Evolutionary conservation across 2,329 filamentous ascomycete genomes (phyloP), one percentile per base, ranked within the genome.

Genomic region (Colletotrichum sp.): DNA sequence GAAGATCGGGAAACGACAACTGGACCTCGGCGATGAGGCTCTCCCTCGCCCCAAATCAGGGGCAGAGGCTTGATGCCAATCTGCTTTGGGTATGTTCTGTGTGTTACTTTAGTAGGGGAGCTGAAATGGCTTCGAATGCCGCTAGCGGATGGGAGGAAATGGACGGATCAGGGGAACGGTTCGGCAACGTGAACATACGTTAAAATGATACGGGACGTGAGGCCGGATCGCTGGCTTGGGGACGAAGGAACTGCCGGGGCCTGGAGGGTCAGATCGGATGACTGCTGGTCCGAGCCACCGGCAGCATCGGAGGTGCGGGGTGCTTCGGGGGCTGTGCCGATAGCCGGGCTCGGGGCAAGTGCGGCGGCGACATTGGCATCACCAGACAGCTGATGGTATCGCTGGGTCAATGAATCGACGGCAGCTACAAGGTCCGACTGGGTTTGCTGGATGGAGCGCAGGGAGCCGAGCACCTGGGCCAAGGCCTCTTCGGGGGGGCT

Each of bases 11-110:
- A 97, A 59, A 98, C 96, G 68, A 98, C 93, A 66, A 98, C 94
- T 6, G 96, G 96, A 3, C 96, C 97, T 84, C 96, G 92, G 80
- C 92, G 88, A 74, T 89, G 84, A 52, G 95, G 92, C 83, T 98
- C 94, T 71, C 90, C 86, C 71, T 95, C 92, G 67, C 96, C 96
- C 96, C 96, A 98, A 79, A 94, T 90, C 89, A 98, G 92, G 27
- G 93, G 91, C 68, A 98, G 87, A n/a, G 96, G 96, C 78, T 98
- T 95, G 84, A 98, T 96, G 77, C 96, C 96, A 79, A 95, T 95
- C 86, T 98, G 96, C 80, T 95, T 96, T 32, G 96, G 96, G 85
- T 98, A 98, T 8, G 96, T 98, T 67, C 90, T 92, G 55, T 27
- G 15, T 67, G 68, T 36, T 19, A 27, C 8, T 27, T 66, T 28